Evolutionary conservation across 768 basidiomycete species (phyloP).

Genomic region (Trametes meyenii): DNA sequence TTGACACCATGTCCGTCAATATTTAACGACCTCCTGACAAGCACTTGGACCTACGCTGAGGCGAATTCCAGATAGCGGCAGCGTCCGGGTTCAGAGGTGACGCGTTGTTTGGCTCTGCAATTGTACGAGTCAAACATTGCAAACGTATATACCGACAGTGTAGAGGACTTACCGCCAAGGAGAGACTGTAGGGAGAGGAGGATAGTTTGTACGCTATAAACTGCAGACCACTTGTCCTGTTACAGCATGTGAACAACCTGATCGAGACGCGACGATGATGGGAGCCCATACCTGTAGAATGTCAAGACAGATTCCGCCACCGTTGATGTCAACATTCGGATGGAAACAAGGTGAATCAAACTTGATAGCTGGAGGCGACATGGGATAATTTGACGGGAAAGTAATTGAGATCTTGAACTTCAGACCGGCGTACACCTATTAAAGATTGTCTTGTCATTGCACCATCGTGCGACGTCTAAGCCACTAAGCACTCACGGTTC

Average conservation of each 20-base stretch:
- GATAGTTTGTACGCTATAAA: conserved; percentile 90
- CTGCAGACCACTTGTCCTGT: conserved; percentile 92
- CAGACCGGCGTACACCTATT: conserved; percentile 75
- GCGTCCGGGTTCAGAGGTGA: conserved; percentile 90
- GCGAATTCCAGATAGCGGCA: conserved; percentile 74
- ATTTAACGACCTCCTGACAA: conserved; percentile 20
- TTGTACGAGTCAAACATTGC: background rate
- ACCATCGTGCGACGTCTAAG: conserved; percentile 9
- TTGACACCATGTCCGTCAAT: background rate
- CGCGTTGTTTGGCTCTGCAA: conserved; percentile 86
- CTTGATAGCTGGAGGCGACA: conserved; percentile 80
- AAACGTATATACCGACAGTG: background rate
- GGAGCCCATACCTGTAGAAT: conserved; percentile 66
- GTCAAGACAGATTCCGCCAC: conserved; percentile 83
- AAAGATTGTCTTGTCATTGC: background rate
- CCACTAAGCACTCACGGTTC: conserved; percentile 56
- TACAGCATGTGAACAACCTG: background rate
- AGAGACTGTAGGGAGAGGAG: conserved; percentile 86
- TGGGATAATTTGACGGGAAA: conserved; percentile 89
- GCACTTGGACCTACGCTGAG: conserved; percentile 50
- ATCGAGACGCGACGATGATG: background rate
- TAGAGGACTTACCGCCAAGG: conserved; percentile 65
- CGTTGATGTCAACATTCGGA: conserved; percentile 82
- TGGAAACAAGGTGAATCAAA: conserved; percentile 92
- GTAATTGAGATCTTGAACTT: conserved; percentile 82